Evolutionary conservation across 345 rosid genomes (phyloP).

Genomic region (Euphorbia tirucalli): DNA sequence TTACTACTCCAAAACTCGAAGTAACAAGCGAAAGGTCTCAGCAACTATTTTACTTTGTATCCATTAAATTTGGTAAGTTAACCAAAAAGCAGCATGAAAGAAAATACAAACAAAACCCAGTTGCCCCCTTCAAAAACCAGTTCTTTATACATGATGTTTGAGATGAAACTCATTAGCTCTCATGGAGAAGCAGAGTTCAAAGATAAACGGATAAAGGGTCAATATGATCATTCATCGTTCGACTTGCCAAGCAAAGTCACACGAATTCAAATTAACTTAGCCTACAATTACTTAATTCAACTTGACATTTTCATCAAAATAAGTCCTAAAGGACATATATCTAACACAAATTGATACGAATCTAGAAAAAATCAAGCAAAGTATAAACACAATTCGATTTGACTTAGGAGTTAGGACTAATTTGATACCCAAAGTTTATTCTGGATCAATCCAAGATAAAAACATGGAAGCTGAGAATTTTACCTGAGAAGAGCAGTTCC

Average conservation of each 20-base stretch:
- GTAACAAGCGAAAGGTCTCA: not conserved
- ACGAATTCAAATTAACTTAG: too few relatives aligned
- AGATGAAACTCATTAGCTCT: not conserved
- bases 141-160: not conserved
- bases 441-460: not conserved
- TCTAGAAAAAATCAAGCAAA: too few relatives aligned
- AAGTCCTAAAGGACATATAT: too few relatives aligned
- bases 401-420: too few relatives aligned
- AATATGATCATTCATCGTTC: too few relatives aligned
- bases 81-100: not conserved
- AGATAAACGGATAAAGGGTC: not conserved
- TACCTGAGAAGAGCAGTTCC: constrained; percentile 94
- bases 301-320: too few relatives aligned
- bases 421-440: too few relatives aligned
- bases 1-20: not conserved
- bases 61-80: not conserved
- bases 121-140: not conserved
- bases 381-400: too few relatives aligned
- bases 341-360: too few relatives aligned
- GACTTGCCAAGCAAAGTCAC: too few relatives aligned
- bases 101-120: not conserved
- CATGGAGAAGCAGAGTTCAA: not conserved
- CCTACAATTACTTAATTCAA: too few relatives aligned
- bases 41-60: not conserved
- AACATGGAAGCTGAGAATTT: not conserved